These are phyloP conservation scores for Omphalotus olearius DNA, from an alignment of 1,284 basidiomycete species.

Conservation along the genomic window DNA sequence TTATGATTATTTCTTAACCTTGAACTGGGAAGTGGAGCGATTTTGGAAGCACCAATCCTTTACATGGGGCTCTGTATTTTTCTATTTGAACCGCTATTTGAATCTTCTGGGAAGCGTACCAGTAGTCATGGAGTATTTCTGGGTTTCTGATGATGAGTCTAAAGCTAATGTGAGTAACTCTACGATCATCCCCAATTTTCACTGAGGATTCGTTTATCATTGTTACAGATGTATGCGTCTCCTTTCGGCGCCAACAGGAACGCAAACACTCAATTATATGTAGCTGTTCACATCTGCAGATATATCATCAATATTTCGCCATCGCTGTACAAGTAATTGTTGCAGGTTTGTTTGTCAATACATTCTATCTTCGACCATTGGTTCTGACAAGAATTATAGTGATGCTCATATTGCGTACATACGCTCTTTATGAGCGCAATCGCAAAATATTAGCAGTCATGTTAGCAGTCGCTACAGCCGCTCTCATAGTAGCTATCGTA, in stretches of 20 bases:
- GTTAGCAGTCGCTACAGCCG: constrained; percentile 19
- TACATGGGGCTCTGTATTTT: constrained; percentile 31
- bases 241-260: neutral
- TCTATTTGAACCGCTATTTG: constrained; percentile 38
- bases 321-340: constrained; percentile 31
- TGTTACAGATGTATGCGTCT: constrained; percentile 9
- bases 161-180: constrained; percentile 16
- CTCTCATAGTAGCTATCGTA: constrained; percentile 19
- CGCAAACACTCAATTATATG: neutral
- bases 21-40: constrained; percentile 31
- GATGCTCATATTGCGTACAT: constrained; percentile 37
- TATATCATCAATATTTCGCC: constrained; percentile 31
- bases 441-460: constrained; percentile 26
- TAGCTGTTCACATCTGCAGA: constrained; percentile 26
- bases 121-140: constrained; percentile 29
- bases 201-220: neutral
- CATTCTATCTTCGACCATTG: neutral
- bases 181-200: constrained; percentile 14
- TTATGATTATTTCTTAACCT: constrained; percentile 38
- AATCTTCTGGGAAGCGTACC: constrained; percentile 36
- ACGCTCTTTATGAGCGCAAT: constrained; percentile 37
- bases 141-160: constrained; percentile 11
- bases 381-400: constrained; percentile 20
- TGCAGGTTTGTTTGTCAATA: constrained; percentile 27
- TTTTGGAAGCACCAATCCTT: constrained; percentile 29